A percentile compares a stretch with the other conserved stretches of the same genome.
These are phyloP conservation scores for Penicillium sp. DNA, from an alignment of 2,329 filamentous ascomycete genomes.

Conservation along the genomic window DNA sequence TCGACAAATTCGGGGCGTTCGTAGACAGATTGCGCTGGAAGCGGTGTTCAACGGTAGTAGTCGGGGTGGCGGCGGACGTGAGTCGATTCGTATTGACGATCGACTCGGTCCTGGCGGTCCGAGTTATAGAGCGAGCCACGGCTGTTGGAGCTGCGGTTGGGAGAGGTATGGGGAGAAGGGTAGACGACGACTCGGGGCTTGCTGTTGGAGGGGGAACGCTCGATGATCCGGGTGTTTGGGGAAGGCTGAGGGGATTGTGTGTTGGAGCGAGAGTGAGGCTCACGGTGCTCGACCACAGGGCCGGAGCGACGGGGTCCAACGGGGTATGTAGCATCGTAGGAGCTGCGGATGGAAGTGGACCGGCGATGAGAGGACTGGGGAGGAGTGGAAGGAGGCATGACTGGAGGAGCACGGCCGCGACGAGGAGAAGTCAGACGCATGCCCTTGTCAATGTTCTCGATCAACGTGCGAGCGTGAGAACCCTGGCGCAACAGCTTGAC, in stretches of 20 bases:
- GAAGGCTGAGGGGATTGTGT: conserved; percentile 20
- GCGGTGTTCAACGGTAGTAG: conserved; percentile 38
- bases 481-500: conserved; percentile 51
- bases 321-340: conserved; percentile 44
- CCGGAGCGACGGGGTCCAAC: conserved; percentile 36
- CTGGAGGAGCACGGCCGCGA: conserved; percentile 24
- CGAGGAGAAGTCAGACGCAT: conserved; percentile 35
- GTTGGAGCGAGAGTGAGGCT: conserved; percentile 29
- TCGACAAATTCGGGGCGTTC: conserved; percentile 1
- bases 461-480: conserved; percentile 43
- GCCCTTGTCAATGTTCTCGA: conserved; percentile 52
- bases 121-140: conserved; percentile 46
- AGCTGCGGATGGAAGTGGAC: conserved; percentile 27
- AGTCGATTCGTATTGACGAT: conserved; percentile 40
- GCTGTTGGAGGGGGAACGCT: conserved; percentile 28
- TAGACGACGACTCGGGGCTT: conserved; percentile 45
- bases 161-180: conserved; percentile 41
- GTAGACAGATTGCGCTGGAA: not conserved
- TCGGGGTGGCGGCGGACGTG: conserved; percentile 39
- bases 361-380: conserved; percentile 4
- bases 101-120: conserved; percentile 43
- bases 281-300: conserved; percentile 20
- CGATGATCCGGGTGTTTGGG: conserved; percentile 26
- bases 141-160: conserved; percentile 43
- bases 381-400: conserved; percentile 16